Percentiles rank a stretch among this genome's conserved stretches.
Evolutionary conservation across 2,329 filamentous ascomycete genomes (phyloP).

Genomic region (Aureobasidium sp.): DNA sequence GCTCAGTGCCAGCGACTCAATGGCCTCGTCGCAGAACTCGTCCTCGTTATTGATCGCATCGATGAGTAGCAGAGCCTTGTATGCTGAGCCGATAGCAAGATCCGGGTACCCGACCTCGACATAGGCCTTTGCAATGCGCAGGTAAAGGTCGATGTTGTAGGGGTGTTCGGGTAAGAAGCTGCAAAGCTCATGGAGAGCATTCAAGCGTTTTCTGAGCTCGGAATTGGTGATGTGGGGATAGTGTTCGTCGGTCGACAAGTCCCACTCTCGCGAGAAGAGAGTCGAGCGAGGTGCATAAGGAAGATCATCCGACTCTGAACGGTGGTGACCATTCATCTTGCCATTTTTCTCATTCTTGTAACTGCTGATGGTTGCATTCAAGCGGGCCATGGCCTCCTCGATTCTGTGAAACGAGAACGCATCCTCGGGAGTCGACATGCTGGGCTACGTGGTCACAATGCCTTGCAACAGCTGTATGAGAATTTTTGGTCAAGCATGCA

Average conservation of each 20-base stretch:
- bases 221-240: constrained; percentile 15
- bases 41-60: constrained; percentile 72
- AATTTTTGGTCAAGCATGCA: constrained; percentile 4
- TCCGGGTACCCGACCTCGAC: constrained; percentile 76
- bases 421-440: constrained; percentile 6
- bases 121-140: constrained; percentile 63
- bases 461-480: background rate
- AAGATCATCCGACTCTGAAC: constrained; percentile 9
- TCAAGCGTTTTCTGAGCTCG: constrained; percentile 13
- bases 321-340: constrained; percentile 6
- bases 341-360: constrained; percentile 18
- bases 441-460: background rate
- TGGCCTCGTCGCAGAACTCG: constrained; percentile 68
- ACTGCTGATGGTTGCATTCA: constrained; percentile 18
- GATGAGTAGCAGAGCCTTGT: constrained; percentile 76
- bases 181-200: constrained; percentile 10
- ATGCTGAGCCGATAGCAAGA: constrained; percentile 81
- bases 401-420: constrained; percentile 6
- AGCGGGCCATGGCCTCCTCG: constrained; percentile 13
- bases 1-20: constrained; percentile 34
- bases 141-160: constrained; percentile 39
- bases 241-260: constrained; percentile 13
- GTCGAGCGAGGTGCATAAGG: constrained; percentile 5
- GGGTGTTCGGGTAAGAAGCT: constrained; percentile 21
- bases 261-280: constrained; percentile 6